Conservation (phyloP, 306 rosid species). For the Cucurbita ficifolia region DNA sequence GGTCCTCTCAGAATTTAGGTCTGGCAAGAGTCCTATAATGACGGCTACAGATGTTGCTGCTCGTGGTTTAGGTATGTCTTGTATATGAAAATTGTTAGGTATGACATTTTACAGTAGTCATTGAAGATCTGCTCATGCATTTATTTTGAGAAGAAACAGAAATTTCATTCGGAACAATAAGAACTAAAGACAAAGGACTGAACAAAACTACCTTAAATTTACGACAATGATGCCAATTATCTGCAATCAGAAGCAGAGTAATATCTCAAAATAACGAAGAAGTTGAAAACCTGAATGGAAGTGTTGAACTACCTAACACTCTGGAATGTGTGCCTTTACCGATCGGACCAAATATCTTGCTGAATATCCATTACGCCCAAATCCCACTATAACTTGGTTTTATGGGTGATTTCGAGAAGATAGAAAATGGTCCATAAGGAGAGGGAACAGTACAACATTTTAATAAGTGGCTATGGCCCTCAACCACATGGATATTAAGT, state of each 20-base stretch:
- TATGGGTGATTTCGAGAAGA: neutral
- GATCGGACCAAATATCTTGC: neutral
- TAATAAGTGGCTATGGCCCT: too few species aligned
- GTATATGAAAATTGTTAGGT: neutral
- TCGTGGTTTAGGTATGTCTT: constrained; percentile 74
- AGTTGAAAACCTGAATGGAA: neutral
- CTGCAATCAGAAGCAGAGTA: neutral
- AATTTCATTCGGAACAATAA: neutral
- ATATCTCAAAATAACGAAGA: neutral
- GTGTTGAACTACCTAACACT: neutral
- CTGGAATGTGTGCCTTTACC: neutral
- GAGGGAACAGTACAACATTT: too few species aligned
- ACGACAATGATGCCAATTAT: neutral
- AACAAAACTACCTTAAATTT: neutral
- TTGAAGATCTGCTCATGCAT: neutral
- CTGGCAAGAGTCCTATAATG: constrained; percentile 98
- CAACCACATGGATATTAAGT: too few species aligned
- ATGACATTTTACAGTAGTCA: neutral
- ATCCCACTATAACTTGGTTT: neutral
- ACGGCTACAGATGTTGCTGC: constrained; percentile 99
- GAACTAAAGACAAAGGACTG: neutral
- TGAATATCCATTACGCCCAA: neutral
- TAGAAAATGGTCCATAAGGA: too few species aligned
- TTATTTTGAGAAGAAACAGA: neutral
- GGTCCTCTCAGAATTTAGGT: constrained; percentile 92